Base-by-base conservation (phyloP, 345 rosid species). In the Geranium rotundifolium region DNA sequence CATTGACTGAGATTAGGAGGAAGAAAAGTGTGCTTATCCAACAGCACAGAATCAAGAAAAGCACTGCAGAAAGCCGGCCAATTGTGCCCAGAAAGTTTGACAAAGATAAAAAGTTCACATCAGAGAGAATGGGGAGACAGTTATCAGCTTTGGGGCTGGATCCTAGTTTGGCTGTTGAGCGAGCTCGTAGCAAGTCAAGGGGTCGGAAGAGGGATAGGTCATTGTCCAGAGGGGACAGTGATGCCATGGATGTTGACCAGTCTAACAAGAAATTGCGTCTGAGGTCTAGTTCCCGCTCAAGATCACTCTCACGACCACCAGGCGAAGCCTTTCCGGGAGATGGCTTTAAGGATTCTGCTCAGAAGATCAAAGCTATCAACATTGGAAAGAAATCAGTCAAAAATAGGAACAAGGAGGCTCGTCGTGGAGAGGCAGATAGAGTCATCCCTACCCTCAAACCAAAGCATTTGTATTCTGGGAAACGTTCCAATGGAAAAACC, bases 181-280 rank as follows among this genome's bases (percentile, higher is more conserved):
- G 91, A 0, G 84, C 82, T 65, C 81, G 89, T 49, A 78, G 91
- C 75, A 84, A 74, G 80, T 88, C 91, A 18, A 59, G 73, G 52
- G 89, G 90, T 13, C 86, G 87, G 54, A 86, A 89, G 80, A 80
- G 95, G 69, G 95, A 89, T 64, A 81, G 96, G 59, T 86, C 96
- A 17, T 30, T 72, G 64, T 83, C 55, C 49, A 64, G 74, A 72
- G 83, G 71, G 60, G 75, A 52, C 7, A 7, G 37, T 65, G 79
- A 50, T 64, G 77, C 83, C 37, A 82, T 83, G 89, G 85, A 79
- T 64, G 57, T 81, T 62, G 95, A 84, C 71, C 68, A 73, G 19
- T 76, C 81, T 17, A 81, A 61, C 71, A 90, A 90, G 80, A 90
- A 84, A 77, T 71, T 71, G 34, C 80, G 92, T 1, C 1, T 65